Conservation (phyloP, 352 stramenopile species). For the Phytophthora macrochlamydospora region DNA sequence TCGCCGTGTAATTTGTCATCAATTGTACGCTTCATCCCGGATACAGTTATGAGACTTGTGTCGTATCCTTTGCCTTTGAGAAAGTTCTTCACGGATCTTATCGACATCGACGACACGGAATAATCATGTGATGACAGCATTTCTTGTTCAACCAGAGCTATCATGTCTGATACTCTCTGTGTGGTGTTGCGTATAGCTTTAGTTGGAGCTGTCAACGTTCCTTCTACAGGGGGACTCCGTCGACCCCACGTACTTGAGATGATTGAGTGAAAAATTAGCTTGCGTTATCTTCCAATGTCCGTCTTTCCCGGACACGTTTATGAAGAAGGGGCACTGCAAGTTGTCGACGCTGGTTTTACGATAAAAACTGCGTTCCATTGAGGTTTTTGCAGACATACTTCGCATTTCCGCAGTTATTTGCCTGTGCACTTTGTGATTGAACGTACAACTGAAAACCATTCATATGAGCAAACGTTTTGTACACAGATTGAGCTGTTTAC, state of each 20-base stretch:
- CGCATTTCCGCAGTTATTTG: constrained; percentile 10
- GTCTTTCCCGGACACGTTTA: constrained; percentile 3
- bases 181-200: constrained; percentile 2
- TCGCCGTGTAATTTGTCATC: constrained; percentile 4
- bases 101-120: neutral
- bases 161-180: neutral
- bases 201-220: neutral
- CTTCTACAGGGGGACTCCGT: neutral
- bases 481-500: neutral
- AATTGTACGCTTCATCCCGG: neutral
- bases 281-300: constrained; percentile 7
- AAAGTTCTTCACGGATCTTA: neutral
- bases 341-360: neutral
- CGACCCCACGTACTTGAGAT: constrained; percentile 1
- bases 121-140: neutral
- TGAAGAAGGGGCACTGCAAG: constrained; percentile 9
- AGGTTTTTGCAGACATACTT: constrained; percentile 14
- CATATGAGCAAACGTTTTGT: constrained; percentile 3
- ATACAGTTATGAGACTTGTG: neutral
- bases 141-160: neutral
- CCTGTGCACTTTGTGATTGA: constrained; percentile 1
- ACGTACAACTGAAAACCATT: constrained; percentile 8
- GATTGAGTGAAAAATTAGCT: constrained; percentile 10
- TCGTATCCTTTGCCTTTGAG: neutral
- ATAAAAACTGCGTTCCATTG: constrained; percentile 8